Evolutionary conservation across 805 yeast genomes (phyloP).

Genomic region (Ogataea nonfermentans): DNA sequence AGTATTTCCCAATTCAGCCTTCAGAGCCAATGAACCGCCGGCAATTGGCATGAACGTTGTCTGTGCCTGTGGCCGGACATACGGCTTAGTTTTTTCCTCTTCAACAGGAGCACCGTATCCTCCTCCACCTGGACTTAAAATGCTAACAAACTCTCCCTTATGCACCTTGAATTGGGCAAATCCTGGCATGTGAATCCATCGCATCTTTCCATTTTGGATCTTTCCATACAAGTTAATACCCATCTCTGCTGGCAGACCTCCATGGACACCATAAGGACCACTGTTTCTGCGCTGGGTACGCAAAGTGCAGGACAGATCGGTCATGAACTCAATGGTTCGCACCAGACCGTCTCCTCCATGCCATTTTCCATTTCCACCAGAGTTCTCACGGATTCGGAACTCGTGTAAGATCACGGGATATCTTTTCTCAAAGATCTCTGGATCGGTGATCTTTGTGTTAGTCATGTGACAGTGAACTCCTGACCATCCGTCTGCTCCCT

Average conservation of each 20-base stretch:
- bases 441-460: slow-evolving; percentile 54
- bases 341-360: slow-evolving; percentile 51
- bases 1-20: slow-evolving; percentile 18
- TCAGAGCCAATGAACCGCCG: slow-evolving; percentile 21
- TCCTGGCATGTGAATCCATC: slow-evolving; percentile 35
- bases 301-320: slow-evolving; percentile 41
- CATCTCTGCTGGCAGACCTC: slow-evolving; percentile 48
- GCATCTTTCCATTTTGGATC: slow-evolving; percentile 27
- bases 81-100: slow-evolving; percentile 28
- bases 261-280: slow-evolving; percentile 53
- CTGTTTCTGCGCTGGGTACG: slow-evolving; percentile 51
- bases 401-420: slow-evolving; percentile 49
- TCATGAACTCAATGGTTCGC: slow-evolving; percentile 45
- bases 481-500: slow-evolving; percentile 32
- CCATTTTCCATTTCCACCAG: slow-evolving; percentile 50
- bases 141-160: slow-evolving; percentile 38
- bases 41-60: slow-evolving; percentile 19
- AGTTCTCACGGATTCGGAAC: slow-evolving; percentile 40
- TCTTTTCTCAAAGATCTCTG: slow-evolving; percentile 50
- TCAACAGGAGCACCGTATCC: slow-evolving; percentile 42
- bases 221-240: slow-evolving; percentile 42
- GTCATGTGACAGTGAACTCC: slow-evolving; percentile 56
- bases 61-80: slow-evolving; percentile 23
- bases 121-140: slow-evolving; percentile 46
- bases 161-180: slow-evolving; percentile 41